Evolutionary conservation across 192 early-diverging fungal genomes (phyloP), one percentile per base, ranked within the genome.

Genomic region (Coemansia javaensis): DNA sequence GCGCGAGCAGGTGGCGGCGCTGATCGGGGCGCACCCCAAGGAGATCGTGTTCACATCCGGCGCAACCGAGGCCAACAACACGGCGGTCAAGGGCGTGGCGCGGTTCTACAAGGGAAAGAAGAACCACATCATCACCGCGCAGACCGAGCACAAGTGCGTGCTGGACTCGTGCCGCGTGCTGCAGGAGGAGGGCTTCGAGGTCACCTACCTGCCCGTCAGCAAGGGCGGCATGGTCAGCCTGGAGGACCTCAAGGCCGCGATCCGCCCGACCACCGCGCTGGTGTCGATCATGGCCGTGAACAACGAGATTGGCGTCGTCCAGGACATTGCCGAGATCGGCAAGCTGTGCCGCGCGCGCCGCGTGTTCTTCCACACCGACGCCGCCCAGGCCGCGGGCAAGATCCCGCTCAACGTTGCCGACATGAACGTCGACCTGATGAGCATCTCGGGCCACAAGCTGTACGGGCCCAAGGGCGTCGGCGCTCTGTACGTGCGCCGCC

Each of bases 141-240:
- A 95, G 71, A 98, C 89, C 23, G 94, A 98, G 75, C 94, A 98
- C 82, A 98, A 98, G 80, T 98, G 94, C 55, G 91, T 98, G 13
- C 79, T 98, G 46, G 92, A 95, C 56, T 94, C 91, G 17, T 98
- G 94, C 81, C 84, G 94, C 44, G 85, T 88, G n/a, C 75, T 98
- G 50, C 86, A 90, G 63, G 89, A 93, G 40, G 93, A 98, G 57
- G 92, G 92, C 0, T 93, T 98, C 37, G 91, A 95, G 24, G 88
- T 98, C 2, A 96, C 94, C 21, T 98, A 98, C 47, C 61, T 98
- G 44, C 87, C 91, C 7, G 94, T 98, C 27, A 61, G 80, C 53
- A 60, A 77, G 40, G 90, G 90, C 47, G 94, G 94, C 4, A 50
- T 90, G 31, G 82, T 98, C 24, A 85, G 87, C 66, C 56, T 98